Conservation (phyloP, 352 stramenopile species). For the Phytophthora constricta region DNA sequence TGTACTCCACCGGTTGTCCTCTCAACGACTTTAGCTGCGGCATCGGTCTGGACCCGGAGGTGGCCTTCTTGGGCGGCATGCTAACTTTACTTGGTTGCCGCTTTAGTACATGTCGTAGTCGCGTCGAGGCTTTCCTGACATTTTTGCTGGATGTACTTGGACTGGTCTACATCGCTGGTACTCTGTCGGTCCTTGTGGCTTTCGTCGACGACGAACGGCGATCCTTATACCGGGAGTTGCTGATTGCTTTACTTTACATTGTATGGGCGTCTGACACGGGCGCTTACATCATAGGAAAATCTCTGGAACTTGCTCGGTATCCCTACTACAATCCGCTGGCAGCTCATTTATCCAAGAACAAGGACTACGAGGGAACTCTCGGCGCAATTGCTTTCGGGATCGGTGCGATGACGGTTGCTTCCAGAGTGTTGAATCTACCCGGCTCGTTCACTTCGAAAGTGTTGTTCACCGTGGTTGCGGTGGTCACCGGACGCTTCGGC, state of each 20-base stretch:
- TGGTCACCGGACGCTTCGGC: slow-evolving; percentile 93
- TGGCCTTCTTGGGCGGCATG: slow-evolving; percentile 41
- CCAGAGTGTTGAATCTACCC: slow-evolving; percentile 59
- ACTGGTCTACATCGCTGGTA: slow-evolving; percentile 63
- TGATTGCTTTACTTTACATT: slow-evolving; percentile 70
- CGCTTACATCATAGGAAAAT: slow-evolving; percentile 92
- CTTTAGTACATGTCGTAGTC: slow-evolving; percentile 21
- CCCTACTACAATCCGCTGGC: slow-evolving; percentile 80
- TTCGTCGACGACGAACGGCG: slow-evolving; percentile 64
- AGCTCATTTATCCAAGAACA: slow-evolving; percentile 93
- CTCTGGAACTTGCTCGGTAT: slow-evolving; percentile 86
- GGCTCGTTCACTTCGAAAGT: slow-evolving; percentile 77
- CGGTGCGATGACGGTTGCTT: slow-evolving; percentile 79
- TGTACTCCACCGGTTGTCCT: slow-evolving; percentile 60
- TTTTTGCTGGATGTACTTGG: slow-evolving; percentile 61
- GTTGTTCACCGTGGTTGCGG: slow-evolving; percentile 82
- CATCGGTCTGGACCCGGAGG: slow-evolving; percentile 35
- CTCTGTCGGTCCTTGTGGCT: slow-evolving; percentile 52
- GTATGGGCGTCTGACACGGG: slow-evolving; percentile 90
- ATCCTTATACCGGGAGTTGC: slow-evolving; percentile 52
- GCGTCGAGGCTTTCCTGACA: slow-evolving; percentile 37
- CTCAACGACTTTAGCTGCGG: slow-evolving; percentile 60
- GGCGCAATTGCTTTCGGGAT: slow-evolving; percentile 80
- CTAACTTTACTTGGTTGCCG: slow-evolving; percentile 47
- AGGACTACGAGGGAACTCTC: slow-evolving; percentile 95